Evolutionary conservation across 345 rosid genomes (phyloP).

Genomic region (Acer yangbiense): DNA sequence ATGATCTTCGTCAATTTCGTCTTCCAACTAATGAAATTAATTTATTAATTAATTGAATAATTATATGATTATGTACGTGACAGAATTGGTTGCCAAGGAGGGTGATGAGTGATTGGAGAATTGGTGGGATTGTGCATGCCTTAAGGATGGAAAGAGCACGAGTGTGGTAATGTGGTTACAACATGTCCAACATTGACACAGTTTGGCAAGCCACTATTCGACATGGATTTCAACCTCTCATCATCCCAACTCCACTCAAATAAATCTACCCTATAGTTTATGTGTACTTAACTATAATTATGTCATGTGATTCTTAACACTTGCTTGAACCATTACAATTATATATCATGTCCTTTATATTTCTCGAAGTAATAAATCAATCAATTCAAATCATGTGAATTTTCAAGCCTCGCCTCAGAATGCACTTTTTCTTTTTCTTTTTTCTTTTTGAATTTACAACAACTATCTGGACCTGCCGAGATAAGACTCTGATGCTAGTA

Average conservation of each 20-base stretch:
- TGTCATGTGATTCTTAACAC: background rate
- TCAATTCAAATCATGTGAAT: background rate
- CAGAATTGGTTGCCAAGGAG: constrained; percentile 82
- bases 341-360: background rate
- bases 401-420: too few relatives aligned
- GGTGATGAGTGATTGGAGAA: constrained; percentile 77
- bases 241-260: constrained; percentile 10
- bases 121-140: constrained; percentile 66
- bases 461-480: too few relatives aligned
- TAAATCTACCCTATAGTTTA: background rate
- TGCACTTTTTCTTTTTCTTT: too few relatives aligned
- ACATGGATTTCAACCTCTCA: constrained; percentile 57
- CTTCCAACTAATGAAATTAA: too few relatives aligned
- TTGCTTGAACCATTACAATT: background rate
- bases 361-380: too few relatives aligned
- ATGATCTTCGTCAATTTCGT: too few relatives aligned
- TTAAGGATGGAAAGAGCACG: constrained; percentile 60
- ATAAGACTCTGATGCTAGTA: too few relatives aligned
- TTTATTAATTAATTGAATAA: too few relatives aligned
- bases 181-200: constrained; percentile 33
- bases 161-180: constrained; percentile 63
- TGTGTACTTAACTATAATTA: too few relatives aligned
- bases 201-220: constrained; percentile 59
- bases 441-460: too few relatives aligned
- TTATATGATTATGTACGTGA: too few relatives aligned